These are phyloP conservation scores for Lasiodiplodia citricola DNA, from an alignment of 2,329 filamentous ascomycete genomes.

Conservation along the genomic window DNA sequence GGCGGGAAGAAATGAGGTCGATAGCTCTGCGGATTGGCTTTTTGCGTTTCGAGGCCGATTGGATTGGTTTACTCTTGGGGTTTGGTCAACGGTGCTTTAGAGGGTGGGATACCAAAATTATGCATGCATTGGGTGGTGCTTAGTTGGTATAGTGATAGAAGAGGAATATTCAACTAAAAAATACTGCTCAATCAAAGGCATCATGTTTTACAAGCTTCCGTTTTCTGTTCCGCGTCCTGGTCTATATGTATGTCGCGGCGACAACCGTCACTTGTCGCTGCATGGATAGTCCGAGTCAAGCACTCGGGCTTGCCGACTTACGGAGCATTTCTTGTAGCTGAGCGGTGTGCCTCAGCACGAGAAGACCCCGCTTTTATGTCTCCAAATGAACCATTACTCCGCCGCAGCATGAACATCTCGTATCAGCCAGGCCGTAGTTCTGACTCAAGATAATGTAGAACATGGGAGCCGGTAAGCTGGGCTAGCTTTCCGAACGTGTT, in stretches of 20 bases:
- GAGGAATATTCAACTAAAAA: not conserved
- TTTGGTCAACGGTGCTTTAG: not conserved
- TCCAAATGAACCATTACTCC: not conserved
- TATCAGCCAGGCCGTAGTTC: not conserved
- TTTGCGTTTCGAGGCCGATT: no score
- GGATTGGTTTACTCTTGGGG: not conserved
- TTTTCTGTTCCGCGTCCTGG: not conserved
- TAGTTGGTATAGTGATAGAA: not conserved
- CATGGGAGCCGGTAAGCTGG: not conserved
- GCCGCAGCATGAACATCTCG: not conserved
- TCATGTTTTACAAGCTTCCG: not conserved
- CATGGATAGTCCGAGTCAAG: not conserved
- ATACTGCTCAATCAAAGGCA: not conserved
- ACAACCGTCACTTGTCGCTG: not conserved
- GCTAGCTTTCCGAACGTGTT: no score
- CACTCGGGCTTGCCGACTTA: not conserved
- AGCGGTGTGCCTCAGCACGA: constrained; percentile 10
- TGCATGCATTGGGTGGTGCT: not conserved
- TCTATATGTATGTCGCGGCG: not conserved
- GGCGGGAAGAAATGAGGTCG: constrained; percentile 5
- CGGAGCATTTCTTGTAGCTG: constrained; percentile 4
- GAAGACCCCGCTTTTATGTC: constrained; percentile 3
- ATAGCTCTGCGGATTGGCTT: not conserved
- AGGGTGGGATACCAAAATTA: not conserved
- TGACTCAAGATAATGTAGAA: not conserved